These are phyloP conservation scores for Linnemannia exigua DNA, from an alignment of 192 early-diverging fungal species.

Conservation along the genomic window DNA sequence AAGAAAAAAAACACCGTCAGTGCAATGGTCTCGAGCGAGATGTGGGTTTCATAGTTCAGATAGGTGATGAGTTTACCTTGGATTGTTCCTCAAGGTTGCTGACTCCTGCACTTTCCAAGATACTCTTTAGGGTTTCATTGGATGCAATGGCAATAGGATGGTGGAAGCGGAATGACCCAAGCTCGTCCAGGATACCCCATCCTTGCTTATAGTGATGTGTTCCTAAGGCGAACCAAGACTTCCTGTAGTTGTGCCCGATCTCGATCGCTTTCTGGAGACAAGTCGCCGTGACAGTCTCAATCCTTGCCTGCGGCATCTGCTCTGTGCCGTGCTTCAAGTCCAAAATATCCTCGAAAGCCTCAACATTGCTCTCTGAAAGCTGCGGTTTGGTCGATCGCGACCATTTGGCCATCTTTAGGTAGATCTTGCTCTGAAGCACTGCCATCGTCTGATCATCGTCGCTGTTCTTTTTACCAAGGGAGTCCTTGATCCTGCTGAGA, in stretches of 20 bases:
- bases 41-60: background rate
- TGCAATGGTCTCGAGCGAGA: background rate
- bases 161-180: constrained; percentile 50
- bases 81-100: constrained; percentile 30
- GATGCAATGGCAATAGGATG: constrained; percentile 47
- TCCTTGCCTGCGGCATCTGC: constrained; percentile 21
- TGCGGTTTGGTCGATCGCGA: constrained; percentile 45
- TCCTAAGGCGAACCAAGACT: constrained; percentile 76
- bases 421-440: constrained; percentile 47
- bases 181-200: constrained; percentile 67
- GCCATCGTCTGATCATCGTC: background rate
- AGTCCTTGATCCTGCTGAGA: background rate
- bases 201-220: constrained; percentile 71
- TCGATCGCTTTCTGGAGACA: constrained; percentile 62
- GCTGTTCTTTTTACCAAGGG: too few species aligned
- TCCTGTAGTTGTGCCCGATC: constrained; percentile 49
- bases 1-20: background rate
- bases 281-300: constrained; percentile 33
- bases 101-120: constrained; percentile 24
- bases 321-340: constrained; percentile 9
- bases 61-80: constrained; percentile 18
- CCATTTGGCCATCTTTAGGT: constrained; percentile 61
- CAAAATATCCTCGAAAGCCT: constrained; percentile 38
- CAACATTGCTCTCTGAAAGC: constrained; percentile 19
- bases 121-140: constrained; percentile 22